Percentiles rank a stretch among this genome's conserved stretches.
Evolutionary conservation across 805 yeast genomes (phyloP).

Genomic region (Limtongozyma cylindracea): DNA sequence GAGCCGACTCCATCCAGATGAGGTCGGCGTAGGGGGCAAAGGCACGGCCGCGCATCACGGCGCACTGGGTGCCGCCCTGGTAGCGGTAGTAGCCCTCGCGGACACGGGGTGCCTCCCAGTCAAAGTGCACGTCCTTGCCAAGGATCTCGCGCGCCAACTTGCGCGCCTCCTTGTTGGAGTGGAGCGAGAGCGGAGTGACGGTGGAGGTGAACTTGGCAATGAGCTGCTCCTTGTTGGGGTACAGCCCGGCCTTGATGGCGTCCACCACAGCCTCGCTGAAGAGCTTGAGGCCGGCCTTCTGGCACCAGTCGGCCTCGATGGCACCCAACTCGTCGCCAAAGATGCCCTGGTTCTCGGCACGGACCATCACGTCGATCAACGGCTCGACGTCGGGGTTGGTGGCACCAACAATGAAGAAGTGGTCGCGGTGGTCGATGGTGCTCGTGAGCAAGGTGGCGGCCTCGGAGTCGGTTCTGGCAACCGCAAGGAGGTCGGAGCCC

Average conservation of each 20-base stretch:
- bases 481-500: slow-evolving; percentile 65
- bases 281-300: slow-evolving; percentile 61
- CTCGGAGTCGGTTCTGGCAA: slow-evolving; percentile 94
- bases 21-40: slow-evolving; percentile 87
- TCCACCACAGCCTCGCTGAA: slow-evolving; percentile 84
- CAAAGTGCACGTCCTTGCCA: slow-evolving; percentile 67
- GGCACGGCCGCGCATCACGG: slow-evolving; percentile 89
- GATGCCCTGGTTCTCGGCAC: slow-evolving; percentile 56
- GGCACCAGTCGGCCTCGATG: slow-evolving; percentile 65
- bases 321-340: slow-evolving; percentile 44
- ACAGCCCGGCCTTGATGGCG: slow-evolving; percentile 36
- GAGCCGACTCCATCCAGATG: slow-evolving; percentile 95
- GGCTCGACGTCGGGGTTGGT: slow-evolving; percentile 66
- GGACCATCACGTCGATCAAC: slow-evolving; percentile 52
- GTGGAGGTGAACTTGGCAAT: slow-evolving; percentile 37
- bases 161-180: slow-evolving; percentile 63
- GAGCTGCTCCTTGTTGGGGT: slow-evolving; percentile 33
- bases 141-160: slow-evolving; percentile 45
- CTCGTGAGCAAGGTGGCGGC: slow-evolving; percentile 91
- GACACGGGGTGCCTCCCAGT: slow-evolving; percentile 90
- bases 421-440: slow-evolving; percentile 86
- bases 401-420: slow-evolving; percentile 73
- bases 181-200: slow-evolving; percentile 52
- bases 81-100: slow-evolving; percentile 95
- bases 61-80: slow-evolving; percentile 92